phyloP scores from a whole-genome alignment of 371 early-diverging fungal species.

The Rhizopus sp. region DNA sequence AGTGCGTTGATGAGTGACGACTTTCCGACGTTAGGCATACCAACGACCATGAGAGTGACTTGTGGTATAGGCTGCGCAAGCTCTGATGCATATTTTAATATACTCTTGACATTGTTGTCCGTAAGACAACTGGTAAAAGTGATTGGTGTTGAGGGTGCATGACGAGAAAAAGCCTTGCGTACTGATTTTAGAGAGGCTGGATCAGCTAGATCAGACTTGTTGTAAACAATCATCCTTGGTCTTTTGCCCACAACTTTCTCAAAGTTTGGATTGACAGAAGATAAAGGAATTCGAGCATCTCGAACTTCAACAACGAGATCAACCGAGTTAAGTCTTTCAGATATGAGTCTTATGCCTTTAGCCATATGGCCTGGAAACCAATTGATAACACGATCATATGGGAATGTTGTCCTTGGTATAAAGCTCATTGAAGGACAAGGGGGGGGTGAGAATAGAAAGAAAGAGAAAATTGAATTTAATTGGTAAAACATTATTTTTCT shows the following conservation, averaged over 20 bases:
- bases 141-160: slow-evolving; percentile 56
- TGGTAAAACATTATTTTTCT: neutral
- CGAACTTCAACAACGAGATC: slow-evolving; percentile 93
- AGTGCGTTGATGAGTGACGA: slow-evolving; percentile 89
- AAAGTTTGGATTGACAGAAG: slow-evolving; percentile 85
- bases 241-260: slow-evolving; percentile 68
- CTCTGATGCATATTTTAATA: slow-evolving; percentile 64
- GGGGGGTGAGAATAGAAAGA: slow-evolving; percentile 5
- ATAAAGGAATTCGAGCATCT: slow-evolving; percentile 92
- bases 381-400: slow-evolving; percentile 75
- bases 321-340: slow-evolving; percentile 69
- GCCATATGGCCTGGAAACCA: slow-evolving; percentile 98
- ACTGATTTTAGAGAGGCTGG: slow-evolving; percentile 45
- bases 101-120: slow-evolving; percentile 62
- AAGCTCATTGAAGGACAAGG: slow-evolving; percentile 14
- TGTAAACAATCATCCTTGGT: slow-evolving; percentile 85
- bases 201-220: slow-evolving; percentile 90
- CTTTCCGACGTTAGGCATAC: slow-evolving; percentile 97
- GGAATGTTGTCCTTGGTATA: slow-evolving; percentile 48
- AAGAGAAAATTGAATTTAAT: neutral
- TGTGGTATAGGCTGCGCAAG: slow-evolving; percentile 48
- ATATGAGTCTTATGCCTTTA: slow-evolving; percentile 78
- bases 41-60: slow-evolving; percentile 82
- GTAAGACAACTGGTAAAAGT: slow-evolving; percentile 75
- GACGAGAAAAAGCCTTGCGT: slow-evolving; percentile 49